Percentiles rank a stretch among this genome's conserved stretches.
Conservation (phyloP, 257 asterid species). For the Ligustrum vulgare region DNA sequence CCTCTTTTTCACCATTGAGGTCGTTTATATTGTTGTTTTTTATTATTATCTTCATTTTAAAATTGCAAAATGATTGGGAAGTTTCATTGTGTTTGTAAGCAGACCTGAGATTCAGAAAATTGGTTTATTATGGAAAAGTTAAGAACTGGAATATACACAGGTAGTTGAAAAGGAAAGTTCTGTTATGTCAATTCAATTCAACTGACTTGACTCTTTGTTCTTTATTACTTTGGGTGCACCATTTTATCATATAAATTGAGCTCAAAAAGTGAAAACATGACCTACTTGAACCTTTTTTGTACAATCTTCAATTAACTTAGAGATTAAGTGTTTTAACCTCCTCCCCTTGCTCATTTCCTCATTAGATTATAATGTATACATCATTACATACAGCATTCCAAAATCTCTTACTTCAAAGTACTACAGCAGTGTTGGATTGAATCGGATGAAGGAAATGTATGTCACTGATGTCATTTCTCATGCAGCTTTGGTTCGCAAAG, state of each 20-base stretch:
- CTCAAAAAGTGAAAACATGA: neutral
- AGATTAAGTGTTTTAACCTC: neutral
- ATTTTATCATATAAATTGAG: neutral
- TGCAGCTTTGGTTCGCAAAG: slow-evolving; percentile 77
- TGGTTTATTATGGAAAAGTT: slow-evolving; percentile 14
- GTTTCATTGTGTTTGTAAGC: slow-evolving; percentile 2
- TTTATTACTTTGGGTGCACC: neutral
- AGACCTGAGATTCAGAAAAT: neutral
- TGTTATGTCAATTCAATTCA: neutral
- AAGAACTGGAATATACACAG: neutral
- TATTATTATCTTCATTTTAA: neutral
- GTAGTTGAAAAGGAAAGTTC: slow-evolving; percentile 3
- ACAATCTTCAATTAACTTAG: neutral
- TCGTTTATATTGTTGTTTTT: slow-evolving; percentile 11
- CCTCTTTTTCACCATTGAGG: slow-evolving; percentile 5
- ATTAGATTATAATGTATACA: neutral
- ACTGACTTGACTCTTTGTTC: neutral
- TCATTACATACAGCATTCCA: neutral
- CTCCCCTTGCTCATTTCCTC: neutral
- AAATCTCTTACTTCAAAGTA: neutral
- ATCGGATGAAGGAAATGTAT: slow-evolving; percentile 6
- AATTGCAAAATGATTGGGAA: neutral
- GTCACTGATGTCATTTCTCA: slow-evolving; percentile 15
- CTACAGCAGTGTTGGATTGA: neutral
- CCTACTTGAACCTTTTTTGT: neutral